Evolutionary conservation across 164 flowering plant genomes (phyloP).

Genomic region (Saururus chinensis): DNA sequence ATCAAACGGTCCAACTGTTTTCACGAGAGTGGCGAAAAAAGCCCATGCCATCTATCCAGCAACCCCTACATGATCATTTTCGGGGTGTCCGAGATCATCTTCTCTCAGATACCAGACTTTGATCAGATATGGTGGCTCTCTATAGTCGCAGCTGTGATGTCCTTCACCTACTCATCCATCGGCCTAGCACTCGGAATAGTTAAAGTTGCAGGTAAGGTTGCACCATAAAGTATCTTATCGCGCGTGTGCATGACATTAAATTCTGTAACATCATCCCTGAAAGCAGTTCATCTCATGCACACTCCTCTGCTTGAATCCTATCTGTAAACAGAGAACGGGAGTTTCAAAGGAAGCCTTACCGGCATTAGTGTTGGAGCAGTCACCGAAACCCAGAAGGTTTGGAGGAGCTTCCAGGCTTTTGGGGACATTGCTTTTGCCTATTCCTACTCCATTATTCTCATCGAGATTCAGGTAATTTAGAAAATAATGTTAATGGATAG

Average conservation of each 20-base stretch:
- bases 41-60: slow-evolving; percentile 30
- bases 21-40: slow-evolving; percentile 28
- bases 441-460: slow-evolving; percentile 46
- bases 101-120: slow-evolving; percentile 50
- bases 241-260: not conserved
- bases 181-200: slow-evolving; percentile 45
- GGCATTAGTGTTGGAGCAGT: slow-evolving; percentile 48
- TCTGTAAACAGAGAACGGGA: slow-evolving; percentile 19
- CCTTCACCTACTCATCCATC: slow-evolving; percentile 48
- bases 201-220: slow-evolving; percentile 34
- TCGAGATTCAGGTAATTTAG: slow-evolving; percentile 53
- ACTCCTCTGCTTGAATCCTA: slow-evolving; percentile 30
- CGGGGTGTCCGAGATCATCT: slow-evolving; percentile 27
- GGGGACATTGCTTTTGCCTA: slow-evolving; percentile 72
- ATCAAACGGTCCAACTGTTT: slow-evolving; percentile 48
- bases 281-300: not conserved
- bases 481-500: not conserved
- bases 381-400: slow-evolving; percentile 39
- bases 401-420: slow-evolving; percentile 67
- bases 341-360: slow-evolving; percentile 42
- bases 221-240: too few species aligned
- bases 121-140: slow-evolving; percentile 62
- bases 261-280: not conserved
- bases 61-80: slow-evolving; percentile 46
- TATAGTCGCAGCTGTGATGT: slow-evolving; percentile 55